A percentile compares a stretch with the other conserved stretches of the same genome.
Conservation (phyloP, 805 yeast species). For the Ogataea philodendri region DNA sequence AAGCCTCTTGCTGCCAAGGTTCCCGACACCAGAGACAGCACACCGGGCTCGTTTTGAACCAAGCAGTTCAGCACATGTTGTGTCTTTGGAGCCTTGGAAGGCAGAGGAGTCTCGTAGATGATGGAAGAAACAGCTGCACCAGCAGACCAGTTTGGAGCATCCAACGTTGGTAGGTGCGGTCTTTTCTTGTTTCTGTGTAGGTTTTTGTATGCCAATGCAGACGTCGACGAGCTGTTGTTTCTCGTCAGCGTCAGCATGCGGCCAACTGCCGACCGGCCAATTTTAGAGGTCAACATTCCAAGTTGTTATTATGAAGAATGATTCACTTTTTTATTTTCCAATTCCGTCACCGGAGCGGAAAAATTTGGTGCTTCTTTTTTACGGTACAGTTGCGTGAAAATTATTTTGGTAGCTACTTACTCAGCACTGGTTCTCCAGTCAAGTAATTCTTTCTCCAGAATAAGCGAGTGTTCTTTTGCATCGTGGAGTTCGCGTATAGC, state of each 20-base stretch:
- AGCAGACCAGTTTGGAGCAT: constrained; percentile 94
- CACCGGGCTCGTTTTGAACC: constrained; percentile 99
- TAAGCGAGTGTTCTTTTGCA: constrained; percentile 49
- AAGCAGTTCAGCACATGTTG: constrained; percentile 94
- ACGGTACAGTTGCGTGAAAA: constrained; percentile 6
- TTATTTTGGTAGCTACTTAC: neutral
- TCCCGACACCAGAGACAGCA: constrained; percentile 86
- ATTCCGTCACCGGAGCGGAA: constrained; percentile 11
- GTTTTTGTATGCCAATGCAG: constrained; percentile 92
- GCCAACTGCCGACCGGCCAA: constrained; percentile 15
- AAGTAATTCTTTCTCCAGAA: constrained; percentile 54
- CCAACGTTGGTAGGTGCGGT: constrained; percentile 91
- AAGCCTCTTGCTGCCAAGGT: constrained; percentile 97
- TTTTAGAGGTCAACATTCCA: constrained; percentile 19
- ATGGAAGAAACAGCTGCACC: constrained; percentile 95
- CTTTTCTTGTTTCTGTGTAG: constrained; percentile 81
- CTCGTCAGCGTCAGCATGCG: constrained; percentile 18
- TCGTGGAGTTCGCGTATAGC: constrained; percentile 57
- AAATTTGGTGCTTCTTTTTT: neutral
- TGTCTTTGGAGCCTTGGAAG: constrained; percentile 59
- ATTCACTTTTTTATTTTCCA: constrained; percentile 6
- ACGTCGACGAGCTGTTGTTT: constrained; percentile 63
- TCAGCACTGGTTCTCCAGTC: constrained; percentile 45
- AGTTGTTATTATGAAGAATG: constrained; percentile 4
- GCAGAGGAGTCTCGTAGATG: constrained; percentile 83